Evolutionary conservation across 352 stramenopile species (phyloP).

Genomic region (Elongisporangium anandrum): DNA sequence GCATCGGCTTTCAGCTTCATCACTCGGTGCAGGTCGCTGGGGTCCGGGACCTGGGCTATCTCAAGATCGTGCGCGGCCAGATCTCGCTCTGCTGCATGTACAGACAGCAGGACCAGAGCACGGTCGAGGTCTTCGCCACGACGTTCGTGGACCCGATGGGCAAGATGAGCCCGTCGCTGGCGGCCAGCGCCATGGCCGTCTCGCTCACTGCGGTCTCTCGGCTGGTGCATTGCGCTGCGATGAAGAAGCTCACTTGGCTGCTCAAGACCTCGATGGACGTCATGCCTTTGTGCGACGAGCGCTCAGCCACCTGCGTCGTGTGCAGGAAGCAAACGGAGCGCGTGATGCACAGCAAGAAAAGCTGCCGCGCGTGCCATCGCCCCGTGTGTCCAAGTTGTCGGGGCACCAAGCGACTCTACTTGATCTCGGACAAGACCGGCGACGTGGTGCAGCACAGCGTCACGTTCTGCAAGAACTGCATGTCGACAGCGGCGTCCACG

Average conservation of each 20-base stretch:
- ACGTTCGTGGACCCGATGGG: constrained; percentile 23
- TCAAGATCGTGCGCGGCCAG: constrained; percentile 15
- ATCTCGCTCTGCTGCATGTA: constrained; percentile 30
- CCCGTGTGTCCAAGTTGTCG: background rate
- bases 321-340: background rate
- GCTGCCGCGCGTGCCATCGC: background rate
- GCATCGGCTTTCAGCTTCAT: constrained; percentile 23
- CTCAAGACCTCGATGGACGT: background rate
- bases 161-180: constrained; percentile 15
- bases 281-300: background rate
- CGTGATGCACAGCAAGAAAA: background rate
- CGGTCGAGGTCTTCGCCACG: constrained; percentile 26
- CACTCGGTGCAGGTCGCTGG: constrained; percentile 10
- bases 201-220: constrained; percentile 22
- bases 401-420: too few species aligned
- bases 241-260: constrained; percentile 34
- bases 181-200: constrained; percentile 26
- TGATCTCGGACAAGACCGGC: too few species aligned
- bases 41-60: constrained; percentile 12
- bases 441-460: too few species aligned
- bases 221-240: constrained; percentile 26
- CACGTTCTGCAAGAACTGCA: too few species aligned
- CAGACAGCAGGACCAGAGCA: constrained; percentile 17
- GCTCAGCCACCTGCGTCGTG: background rate
- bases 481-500: too few species aligned